Conservation (phyloP, 2,329 filamentous ascomycete species). For the Talaromyces sp. region DNA sequence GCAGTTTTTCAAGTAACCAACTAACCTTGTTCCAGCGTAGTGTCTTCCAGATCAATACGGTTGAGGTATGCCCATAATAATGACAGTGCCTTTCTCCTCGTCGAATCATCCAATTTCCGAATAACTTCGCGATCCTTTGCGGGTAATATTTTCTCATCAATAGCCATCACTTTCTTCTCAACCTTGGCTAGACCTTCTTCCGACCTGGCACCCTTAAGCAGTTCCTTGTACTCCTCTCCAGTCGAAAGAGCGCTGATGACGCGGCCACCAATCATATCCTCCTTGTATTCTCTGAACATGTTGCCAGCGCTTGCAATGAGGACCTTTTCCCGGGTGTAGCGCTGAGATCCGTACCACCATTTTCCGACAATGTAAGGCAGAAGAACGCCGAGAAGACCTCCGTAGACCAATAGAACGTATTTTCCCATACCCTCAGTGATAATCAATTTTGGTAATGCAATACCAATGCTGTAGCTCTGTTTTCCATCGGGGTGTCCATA, state of each 20-base stretch:
- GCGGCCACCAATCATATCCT: slow-evolving; percentile 74
- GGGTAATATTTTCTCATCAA: slow-evolving; percentile 61
- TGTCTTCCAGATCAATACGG: slow-evolving; percentile 78
- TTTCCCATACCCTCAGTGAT: slow-evolving; percentile 92
- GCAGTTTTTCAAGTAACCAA: neutral
- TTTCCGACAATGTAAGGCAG: slow-evolving; percentile 90
- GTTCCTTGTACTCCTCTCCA: slow-evolving; percentile 77
- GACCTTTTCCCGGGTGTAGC: slow-evolving; percentile 88
- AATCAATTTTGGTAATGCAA: slow-evolving; percentile 89
- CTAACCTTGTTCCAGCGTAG: slow-evolving; percentile 64
- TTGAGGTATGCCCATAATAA: slow-evolving; percentile 94
- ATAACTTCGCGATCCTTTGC: slow-evolving; percentile 73
- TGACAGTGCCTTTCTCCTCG: slow-evolving; percentile 79
- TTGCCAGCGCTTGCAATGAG: slow-evolving; percentile 91
- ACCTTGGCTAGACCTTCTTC: slow-evolving; percentile 78
- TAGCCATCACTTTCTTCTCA: slow-evolving; percentile 66
- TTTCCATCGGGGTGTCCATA: slow-evolving; percentile 97
- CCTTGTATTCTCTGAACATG: slow-evolving; percentile 88
- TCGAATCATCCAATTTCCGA: slow-evolving; percentile 73
- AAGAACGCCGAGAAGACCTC: slow-evolving; percentile 78
- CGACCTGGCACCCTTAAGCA: slow-evolving; percentile 72
- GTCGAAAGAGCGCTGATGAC: slow-evolving; percentile 77
- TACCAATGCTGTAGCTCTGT: slow-evolving; percentile 96
- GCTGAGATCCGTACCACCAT: slow-evolving; percentile 98
- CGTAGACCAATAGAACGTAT: slow-evolving; percentile 89